Evolutionary conservation across 2,329 filamentous ascomycete genomes (phyloP), one percentile per base, ranked within the genome.

Genomic region (Colletotrichum cuscutae): DNA sequence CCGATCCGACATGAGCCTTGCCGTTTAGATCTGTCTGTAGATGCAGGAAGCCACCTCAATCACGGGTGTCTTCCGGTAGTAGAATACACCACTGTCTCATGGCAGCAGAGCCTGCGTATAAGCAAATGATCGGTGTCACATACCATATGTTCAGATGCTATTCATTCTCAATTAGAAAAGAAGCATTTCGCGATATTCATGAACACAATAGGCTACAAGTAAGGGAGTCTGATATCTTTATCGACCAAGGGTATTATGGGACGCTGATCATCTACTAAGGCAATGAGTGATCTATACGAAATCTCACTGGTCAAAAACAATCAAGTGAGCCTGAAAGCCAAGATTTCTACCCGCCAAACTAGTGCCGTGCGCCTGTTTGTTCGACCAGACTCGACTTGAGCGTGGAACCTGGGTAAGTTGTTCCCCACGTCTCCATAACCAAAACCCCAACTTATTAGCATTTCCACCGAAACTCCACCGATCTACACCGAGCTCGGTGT

Each of bases 401-500:
- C 19, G 19, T n/a, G 42, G 42, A 46, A 8, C 42, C n/a, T n/a
- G n/a, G n/a, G n/a, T 24, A 24, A 42, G 11, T 7, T 24, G 15
- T 19, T n/a, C 15, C 15, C 4, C 5, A 4, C 9, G 19, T 26
- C n/a, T 24, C 52, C 12, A 56, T 6, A 26, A 32, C 28, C 28
- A 56, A 15, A n/a, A 32, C 28, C 46, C 19, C 61, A 7, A 15
- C 32, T 35, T 11, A 35, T 35, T 35, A 12, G 11, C 37, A 42
- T 42, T 15, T 42, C 13, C 37, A 42, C 37, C 37, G 13, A 19
- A 42, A 2, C 37, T 6, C 24, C 15, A 72, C 69, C 69, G 57
- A 22, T 2, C 0, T 19, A 53, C 58, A 68, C 69, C 69, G 58
- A 54, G 24, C 9, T n/a, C 65, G 65, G 65, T 68, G 42, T 68